Evolutionary conservation across 345 rosid genomes (phyloP).

Genomic region (Syzygium jambos): DNA sequence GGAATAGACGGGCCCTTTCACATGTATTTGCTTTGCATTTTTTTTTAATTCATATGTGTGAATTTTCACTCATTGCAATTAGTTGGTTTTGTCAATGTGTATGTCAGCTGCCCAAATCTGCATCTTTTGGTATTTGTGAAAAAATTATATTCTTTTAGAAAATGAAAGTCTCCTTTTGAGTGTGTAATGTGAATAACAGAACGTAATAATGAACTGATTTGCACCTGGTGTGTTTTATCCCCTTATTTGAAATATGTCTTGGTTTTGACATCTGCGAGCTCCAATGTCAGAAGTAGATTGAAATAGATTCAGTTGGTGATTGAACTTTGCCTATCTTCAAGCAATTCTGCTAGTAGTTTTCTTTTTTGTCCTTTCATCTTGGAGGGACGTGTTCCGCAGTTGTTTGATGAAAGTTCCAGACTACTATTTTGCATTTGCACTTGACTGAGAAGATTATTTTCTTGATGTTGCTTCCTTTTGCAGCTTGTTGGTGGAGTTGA

Average conservation of each 20-base stretch:
- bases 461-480: neutral
- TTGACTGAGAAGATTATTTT: neutral
- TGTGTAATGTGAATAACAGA: neutral
- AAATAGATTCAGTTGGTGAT: neutral
- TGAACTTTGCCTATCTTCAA: neutral
- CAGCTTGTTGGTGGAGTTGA: conserved; percentile 96
- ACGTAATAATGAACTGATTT: neutral
- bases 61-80: neutral
- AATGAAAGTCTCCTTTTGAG: neutral
- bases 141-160: neutral
- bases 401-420: neutral
- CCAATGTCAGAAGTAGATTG: neutral
- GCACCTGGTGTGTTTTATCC: neutral
- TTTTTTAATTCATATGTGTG: neutral
- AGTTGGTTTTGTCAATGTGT: neutral
- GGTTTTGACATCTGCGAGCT: neutral
- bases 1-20: neutral
- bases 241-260: neutral
- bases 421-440: neutral
- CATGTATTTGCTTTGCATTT: neutral
- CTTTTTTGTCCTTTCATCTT: neutral
- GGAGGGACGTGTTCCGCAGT: neutral
- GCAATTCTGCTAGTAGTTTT: neutral
- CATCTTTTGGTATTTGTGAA: neutral
- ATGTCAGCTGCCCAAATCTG: neutral